Conservation (phyloP, 164 flowering plant genomes). For the Liquidambar formosana region DNA sequence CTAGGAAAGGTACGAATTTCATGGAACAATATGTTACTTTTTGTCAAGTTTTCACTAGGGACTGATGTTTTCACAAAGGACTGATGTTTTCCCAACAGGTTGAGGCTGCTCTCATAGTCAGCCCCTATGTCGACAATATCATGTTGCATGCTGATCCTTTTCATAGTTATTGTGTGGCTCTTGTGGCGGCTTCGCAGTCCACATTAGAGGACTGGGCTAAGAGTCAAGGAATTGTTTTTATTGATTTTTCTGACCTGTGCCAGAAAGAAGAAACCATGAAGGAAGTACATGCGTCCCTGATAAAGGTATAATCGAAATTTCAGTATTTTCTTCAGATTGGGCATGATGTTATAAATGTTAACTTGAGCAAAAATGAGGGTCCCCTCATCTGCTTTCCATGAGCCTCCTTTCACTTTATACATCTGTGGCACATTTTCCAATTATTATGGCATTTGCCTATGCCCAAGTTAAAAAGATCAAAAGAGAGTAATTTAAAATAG, state of each 20-base stretch:
- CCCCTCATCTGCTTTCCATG: too few species aligned
- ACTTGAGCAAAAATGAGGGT: too few species aligned
- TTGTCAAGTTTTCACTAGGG: neutral
- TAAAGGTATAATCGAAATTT: slow-evolving; percentile 50
- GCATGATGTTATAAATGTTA: too few species aligned
- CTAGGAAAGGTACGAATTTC: slow-evolving; percentile 75
- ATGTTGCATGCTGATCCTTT: slow-evolving; percentile 96
- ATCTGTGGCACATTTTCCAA: too few species aligned
- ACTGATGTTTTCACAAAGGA: neutral
- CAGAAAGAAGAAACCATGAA: slow-evolving; percentile 62
- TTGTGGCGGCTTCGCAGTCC: slow-evolving; percentile 71
- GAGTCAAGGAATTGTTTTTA: slow-evolving; percentile 48
- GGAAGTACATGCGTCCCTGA: slow-evolving; percentile 78
- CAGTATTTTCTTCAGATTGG: neutral
- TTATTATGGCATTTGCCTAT: too few species aligned
- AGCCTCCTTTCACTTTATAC: too few species aligned
- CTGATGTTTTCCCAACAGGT: slow-evolving; percentile 56
- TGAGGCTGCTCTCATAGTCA: slow-evolving; percentile 71
- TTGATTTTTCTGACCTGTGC: slow-evolving; percentile 67
- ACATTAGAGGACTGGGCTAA: slow-evolving; percentile 78
- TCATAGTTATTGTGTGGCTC: slow-evolving; percentile 90
- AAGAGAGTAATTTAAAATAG: too few species aligned
- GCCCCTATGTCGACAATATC: slow-evolving; percentile 85
- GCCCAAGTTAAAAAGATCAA: too few species aligned
- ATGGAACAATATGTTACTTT: neutral